Base-by-base conservation (phyloP, 345 rosid species). In the Syzygium aqueum region DNA sequence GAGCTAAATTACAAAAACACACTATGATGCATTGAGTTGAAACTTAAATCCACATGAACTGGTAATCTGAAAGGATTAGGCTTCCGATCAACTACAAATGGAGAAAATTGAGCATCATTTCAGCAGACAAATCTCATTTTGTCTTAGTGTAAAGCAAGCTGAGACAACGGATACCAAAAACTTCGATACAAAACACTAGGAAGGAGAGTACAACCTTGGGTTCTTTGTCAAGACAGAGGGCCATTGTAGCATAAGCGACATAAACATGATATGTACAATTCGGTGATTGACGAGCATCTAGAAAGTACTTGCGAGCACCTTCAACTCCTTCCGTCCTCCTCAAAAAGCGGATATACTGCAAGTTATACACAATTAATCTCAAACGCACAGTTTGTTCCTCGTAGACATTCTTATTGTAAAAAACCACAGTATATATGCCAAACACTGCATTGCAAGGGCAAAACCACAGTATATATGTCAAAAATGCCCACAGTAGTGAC, bases 261-360 rank as follows among this genome's bases (percentile, higher is more conserved):
- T 93, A 97, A 87, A 97, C 97, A 90, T 97, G 99, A 89, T 95
- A 95, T 30, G 98, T 92, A 90, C 95, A 97, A 89, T 90, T 91
- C 51, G 97, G 96, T 87, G 97, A 96, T 91, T 97, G 96, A 87
- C 94, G 94, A 85, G 96, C 95, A 85, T 96, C 99, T 85, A 96
- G 88, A 88, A 97, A 97, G 90, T 96, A 96, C 93, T 97, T 97
- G 86, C 98, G 98, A 87, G 99, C 98, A 88, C 97, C 95, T 93
- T 97, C 99, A 89, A 95, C 94, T 85, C 99, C 99, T 91, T 97
- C 99, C 51, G 92, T 95, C 89, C 99, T 94, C 87, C 99, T 91
- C 86, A 96, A 92, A 91, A 97, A 97, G 85, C 97, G 97, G 87
- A 97, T 94, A 88, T 93, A 97, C 99, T 97, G 93, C 87, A 88